Conservation (phyloP, 1,284 basidiomycete genomes). For the Cryptococcus sp. region DNA sequence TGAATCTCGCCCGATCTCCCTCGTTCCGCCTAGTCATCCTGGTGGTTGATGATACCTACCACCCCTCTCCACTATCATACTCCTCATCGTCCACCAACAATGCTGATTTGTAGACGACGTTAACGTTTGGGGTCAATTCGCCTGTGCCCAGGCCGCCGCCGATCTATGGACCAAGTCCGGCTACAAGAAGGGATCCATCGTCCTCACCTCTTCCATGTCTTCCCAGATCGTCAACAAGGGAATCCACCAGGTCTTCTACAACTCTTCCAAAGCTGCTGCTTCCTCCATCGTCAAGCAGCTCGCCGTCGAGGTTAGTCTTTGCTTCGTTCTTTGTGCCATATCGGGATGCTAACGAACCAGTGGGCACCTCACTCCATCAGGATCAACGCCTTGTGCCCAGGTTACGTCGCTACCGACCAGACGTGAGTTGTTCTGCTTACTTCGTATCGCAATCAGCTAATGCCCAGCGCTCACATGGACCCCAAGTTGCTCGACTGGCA, state of each 20-base stretch:
- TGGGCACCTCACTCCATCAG: slow-evolving; percentile 49
- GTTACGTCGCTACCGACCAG: slow-evolving; percentile 52
- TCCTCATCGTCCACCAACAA: neutral
- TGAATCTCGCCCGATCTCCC: too few relatives aligned
- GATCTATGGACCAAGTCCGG: slow-evolving; percentile 39
- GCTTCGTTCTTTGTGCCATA: neutral
- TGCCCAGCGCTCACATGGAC: slow-evolving; percentile 37
- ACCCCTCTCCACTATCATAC: neutral
- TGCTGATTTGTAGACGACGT: slow-evolving; percentile 12
- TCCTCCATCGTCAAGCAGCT: slow-evolving; percentile 57
- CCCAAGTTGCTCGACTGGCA: slow-evolving; percentile 44
- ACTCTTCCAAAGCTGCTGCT: slow-evolving; percentile 51
- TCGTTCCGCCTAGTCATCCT: too few relatives aligned
- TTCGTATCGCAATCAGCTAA: slow-evolving; percentile 43
- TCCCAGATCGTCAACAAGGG: slow-evolving; percentile 54
- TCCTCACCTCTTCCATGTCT: slow-evolving; percentile 55
- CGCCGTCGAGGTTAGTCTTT: slow-evolving; percentile 53
- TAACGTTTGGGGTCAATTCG: slow-evolving; percentile 51
- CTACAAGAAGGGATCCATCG: slow-evolving; percentile 44
- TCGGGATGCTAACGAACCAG: neutral
- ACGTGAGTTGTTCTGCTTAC: slow-evolving; percentile 8
- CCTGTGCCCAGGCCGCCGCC: slow-evolving; percentile 50
- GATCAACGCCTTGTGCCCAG: slow-evolving; percentile 60
- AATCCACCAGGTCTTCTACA: slow-evolving; percentile 55
- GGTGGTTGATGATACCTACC: neutral